Evolutionary conservation across 2,329 filamentous ascomycete genomes (phyloP).

Genomic region (Dactylellina drechsleri): DNA sequence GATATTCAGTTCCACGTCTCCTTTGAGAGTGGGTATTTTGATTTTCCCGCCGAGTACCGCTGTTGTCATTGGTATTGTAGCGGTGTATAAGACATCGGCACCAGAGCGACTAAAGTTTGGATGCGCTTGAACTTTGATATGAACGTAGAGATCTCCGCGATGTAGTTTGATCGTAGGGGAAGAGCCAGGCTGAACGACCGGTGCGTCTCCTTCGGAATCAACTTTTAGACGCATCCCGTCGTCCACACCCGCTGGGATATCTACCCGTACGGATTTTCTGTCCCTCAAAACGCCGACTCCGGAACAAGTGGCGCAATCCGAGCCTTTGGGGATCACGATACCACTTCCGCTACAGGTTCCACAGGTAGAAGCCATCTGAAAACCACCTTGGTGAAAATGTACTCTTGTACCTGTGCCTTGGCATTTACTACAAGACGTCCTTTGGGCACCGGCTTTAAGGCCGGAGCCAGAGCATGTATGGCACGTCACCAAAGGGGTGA

Average conservation of each 20-base stretch:
- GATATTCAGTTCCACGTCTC: slow-evolving; percentile 88
- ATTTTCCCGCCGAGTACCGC: slow-evolving; percentile 92
- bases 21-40: slow-evolving; percentile 87
- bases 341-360: slow-evolving; percentile 82
- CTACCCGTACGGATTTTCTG: slow-evolving; percentile 82
- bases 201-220: slow-evolving; percentile 85
- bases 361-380: slow-evolving; percentile 95
- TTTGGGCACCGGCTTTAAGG: slow-evolving; percentile 80
- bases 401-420: slow-evolving; percentile 86
- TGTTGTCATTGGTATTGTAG: slow-evolving; percentile 89
- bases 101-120: slow-evolving; percentile 87
- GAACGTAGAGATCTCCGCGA: slow-evolving; percentile 89
- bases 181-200: slow-evolving; percentile 67
- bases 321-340: slow-evolving; percentile 77
- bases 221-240: slow-evolving; percentile 93
- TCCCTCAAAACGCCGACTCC: slow-evolving; percentile 88
- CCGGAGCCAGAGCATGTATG: slow-evolving; percentile 84
- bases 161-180: slow-evolving; percentile 67
- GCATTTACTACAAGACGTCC: slow-evolving; percentile 79
- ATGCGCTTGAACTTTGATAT: slow-evolving; percentile 88
- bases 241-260: slow-evolving; percentile 94
- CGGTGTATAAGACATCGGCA: slow-evolving; percentile 91
- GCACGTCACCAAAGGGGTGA: slow-evolving; percentile 83
- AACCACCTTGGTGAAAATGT: slow-evolving; percentile 89
- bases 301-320: slow-evolving; percentile 80